Evolutionary conservation across 176 grass and related monocot genomes (phyloP), one percentile per base, ranked within the genome.

Genomic region (Cymbopogon citratus): DNA sequence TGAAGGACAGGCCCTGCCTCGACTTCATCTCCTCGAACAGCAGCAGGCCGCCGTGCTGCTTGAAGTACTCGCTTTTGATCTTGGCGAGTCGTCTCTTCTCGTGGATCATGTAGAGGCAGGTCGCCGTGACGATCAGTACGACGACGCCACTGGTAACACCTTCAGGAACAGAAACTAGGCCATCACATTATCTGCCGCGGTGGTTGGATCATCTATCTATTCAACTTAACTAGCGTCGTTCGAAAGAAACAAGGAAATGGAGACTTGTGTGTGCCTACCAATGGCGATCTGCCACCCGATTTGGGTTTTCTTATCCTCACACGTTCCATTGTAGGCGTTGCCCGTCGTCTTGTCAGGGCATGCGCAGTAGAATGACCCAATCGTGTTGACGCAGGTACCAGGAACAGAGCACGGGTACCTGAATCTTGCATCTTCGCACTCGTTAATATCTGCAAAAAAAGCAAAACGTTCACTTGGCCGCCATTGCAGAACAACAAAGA

Each of bases 401-500:
- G 69, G 36, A 86, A 75, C 68, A 80, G 76, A 85, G 75, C 89
- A 94, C 2, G 77, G 68, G n/a, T 85, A 87, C 10, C 21, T 19
- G 24, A 26, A 23, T 74, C 70, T 1, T 45, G n/a, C n/a, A n/a
- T n/a, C 28, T 21, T 57, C 35, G 41, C 92, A 94, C 43, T 91
- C 92, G 69, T 94, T 19, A 26, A 88, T 74, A 67, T 95, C 92
- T 94, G 81, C 45, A 77, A 34, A n/a, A n/a, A n/a, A n/a, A n/a
- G n/a, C n/a, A n/a, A n/a, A n/a, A n/a, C n/a, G n/a, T n/a, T n/a
- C n/a, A n/a, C n/a, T n/a, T 12, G 21, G 49, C 19, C 19, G 52
- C n/a, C n/a, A 56, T 56, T n/a, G n/a, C 19, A 52, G 49, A 21
- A 21, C 49, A 52, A 52, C 34, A 68, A 39, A 19, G 19, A 46